A percentile compares a stretch with the other conserved stretches of the same genome.
Evolutionary conservation across 257 asterid genomes (phyloP).

Genomic region (Gynochthodes officinalis): DNA sequence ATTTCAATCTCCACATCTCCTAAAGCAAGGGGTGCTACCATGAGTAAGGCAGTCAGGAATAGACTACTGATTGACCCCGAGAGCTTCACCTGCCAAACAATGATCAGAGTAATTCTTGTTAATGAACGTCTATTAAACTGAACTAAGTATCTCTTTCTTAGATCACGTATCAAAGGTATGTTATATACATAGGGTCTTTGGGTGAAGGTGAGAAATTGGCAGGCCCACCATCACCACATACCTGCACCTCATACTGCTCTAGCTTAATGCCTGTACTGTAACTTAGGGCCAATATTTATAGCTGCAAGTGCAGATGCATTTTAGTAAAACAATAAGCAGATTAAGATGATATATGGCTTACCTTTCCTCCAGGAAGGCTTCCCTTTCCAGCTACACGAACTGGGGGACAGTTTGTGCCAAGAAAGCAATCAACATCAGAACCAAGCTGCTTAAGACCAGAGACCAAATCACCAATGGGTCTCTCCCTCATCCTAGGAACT

Average conservation of each 20-base stretch:
- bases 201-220: not conserved
- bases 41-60: slow-evolving; percentile 92
- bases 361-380: slow-evolving; percentile 98
- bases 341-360: slow-evolving; percentile 22
- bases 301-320: not conserved
- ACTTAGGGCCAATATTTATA: not conserved
- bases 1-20: slow-evolving; percentile 96
- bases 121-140: not conserved
- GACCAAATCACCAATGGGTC: slow-evolving; percentile 97
- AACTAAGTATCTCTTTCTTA: not conserved
- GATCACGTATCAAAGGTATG: not conserved
- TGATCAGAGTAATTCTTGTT: slow-evolving; percentile 12
- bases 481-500: slow-evolving; percentile 99
- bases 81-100: slow-evolving; percentile 75
- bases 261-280: not conserved
- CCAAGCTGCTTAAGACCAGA: slow-evolving; percentile 97
- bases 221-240: not conserved
- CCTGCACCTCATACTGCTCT: not conserved
- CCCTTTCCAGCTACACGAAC: slow-evolving; percentile 92
- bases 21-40: slow-evolving; percentile 90
- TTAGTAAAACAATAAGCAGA: not conserved
- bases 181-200: not conserved
- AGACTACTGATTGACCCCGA: slow-evolving; percentile 97
- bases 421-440: slow-evolving; percentile 76
- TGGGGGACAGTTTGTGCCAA: slow-evolving; percentile 94